phyloP scores from a whole-genome alignment of 257 asterid species.

The Vinca minor region DNA sequence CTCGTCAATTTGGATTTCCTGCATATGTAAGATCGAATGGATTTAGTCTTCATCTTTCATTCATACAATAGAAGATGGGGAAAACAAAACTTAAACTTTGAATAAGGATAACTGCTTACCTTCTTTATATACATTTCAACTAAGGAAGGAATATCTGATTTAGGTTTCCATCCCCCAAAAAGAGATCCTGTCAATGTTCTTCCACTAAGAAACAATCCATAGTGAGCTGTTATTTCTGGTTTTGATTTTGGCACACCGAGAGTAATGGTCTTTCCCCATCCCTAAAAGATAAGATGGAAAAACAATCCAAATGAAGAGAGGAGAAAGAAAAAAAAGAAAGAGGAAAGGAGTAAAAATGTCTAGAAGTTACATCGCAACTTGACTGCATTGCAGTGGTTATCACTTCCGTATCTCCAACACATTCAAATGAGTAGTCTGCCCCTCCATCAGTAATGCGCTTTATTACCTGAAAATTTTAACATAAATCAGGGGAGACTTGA shows the following conservation, averaged over 20 bases:
- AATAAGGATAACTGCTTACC: conserved; percentile 25
- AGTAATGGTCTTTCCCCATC: conserved; percentile 90
- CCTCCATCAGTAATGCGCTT: conserved; percentile 75
- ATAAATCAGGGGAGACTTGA: neutral
- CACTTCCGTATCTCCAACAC: conserved; percentile 84
- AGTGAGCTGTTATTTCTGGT: conserved; percentile 71
- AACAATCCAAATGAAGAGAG: neutral
- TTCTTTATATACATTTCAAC: conserved; percentile 71
- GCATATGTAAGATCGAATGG: conserved; percentile 12
- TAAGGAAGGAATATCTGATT: conserved; percentile 77
- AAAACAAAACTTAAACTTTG: no score
- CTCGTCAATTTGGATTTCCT: conserved; percentile 78
- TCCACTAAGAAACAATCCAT: conserved; percentile 68
- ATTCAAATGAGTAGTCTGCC: conserved; percentile 87
- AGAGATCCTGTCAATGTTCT: conserved; percentile 78
- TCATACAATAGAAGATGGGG: neutral
- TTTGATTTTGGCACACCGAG: conserved; percentile 89
- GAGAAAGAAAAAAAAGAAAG: neutral
- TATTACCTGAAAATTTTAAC: conserved; percentile 46
- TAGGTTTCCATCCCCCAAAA: conserved; percentile 96
- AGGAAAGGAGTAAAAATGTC: neutral
- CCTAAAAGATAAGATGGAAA: conserved; percentile 32
- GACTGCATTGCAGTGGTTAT: conserved; percentile 78
- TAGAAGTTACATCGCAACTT: conserved; percentile 56
- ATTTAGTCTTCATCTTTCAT: neutral